Evolutionary conservation across 2,329 filamentous ascomycete genomes (phyloP).

Genomic region (Neopestalotiopsis rosae): DNA sequence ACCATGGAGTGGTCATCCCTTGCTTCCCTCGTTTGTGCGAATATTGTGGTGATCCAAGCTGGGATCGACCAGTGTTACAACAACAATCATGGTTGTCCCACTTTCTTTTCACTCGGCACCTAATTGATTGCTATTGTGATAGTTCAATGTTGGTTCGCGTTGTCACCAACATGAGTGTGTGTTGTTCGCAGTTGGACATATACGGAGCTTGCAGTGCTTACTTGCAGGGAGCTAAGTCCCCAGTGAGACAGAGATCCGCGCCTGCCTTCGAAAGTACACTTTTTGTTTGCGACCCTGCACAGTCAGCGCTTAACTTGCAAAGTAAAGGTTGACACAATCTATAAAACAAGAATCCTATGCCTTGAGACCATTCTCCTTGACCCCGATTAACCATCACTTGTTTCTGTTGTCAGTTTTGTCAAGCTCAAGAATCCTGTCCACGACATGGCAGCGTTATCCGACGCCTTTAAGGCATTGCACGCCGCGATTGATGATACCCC

Average conservation of each 20-base stretch:
- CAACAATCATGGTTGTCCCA: not conserved
- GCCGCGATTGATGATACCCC: slow-evolving; percentile 58
- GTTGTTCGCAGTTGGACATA: not conserved
- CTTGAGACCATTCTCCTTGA: not conserved
- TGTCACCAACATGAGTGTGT: not conserved
- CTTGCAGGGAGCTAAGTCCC: not conserved
- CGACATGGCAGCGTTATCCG: slow-evolving; percentile 15
- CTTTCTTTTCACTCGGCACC: not conserved
- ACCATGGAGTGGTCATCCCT: not conserved
- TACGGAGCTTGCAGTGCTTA: not conserved
- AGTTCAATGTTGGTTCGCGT: not conserved
- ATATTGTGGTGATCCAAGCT: not conserved
- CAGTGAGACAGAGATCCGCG: slow-evolving; percentile 1
- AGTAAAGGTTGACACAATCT: not conserved
- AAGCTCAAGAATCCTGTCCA: not conserved
- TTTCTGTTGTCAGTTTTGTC: not conserved
- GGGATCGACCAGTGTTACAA: not conserved
- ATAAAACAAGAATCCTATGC: not conserved
- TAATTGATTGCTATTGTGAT: not conserved
- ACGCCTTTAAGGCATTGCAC: slow-evolving; percentile 23
- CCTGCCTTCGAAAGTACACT: not conserved
- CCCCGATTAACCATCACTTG: not conserved
- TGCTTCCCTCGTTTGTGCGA: not conserved
- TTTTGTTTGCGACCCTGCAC: not conserved
- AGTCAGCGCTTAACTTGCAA: not conserved